Conservation (phyloP, 371 early-diverging fungal genomes). For the Funneliformis caledonium region DNA sequence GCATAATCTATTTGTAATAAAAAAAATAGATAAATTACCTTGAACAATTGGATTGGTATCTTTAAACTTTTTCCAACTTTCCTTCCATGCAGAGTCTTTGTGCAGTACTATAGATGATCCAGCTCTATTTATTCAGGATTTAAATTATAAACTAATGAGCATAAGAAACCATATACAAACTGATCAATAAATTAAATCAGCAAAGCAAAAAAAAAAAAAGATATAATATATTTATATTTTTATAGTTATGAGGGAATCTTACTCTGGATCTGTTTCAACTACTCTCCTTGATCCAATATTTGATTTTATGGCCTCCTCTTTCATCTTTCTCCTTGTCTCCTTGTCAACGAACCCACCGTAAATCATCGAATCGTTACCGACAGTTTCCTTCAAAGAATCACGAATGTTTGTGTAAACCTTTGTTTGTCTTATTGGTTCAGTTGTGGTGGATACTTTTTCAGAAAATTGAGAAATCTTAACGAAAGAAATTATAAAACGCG, state of each 20-base stretch:
- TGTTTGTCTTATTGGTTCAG: conserved; percentile 79
- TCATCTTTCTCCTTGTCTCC: conserved; percentile 69
- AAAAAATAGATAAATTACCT: conserved; percentile 46
- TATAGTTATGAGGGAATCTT: conserved; percentile 16
- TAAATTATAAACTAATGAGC: conserved; percentile 33
- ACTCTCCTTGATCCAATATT: background rate
- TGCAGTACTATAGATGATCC: conserved; percentile 88
- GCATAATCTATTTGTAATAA: conserved; percentile 11
- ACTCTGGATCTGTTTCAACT: conserved; percentile 49
- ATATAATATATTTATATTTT: background rate
- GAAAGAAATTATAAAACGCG: background rate
- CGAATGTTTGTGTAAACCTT: conserved; percentile 74
- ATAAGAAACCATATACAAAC: background rate
- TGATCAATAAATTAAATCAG: background rate
- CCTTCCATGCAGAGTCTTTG: conserved; percentile 90
- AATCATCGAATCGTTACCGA: conserved; percentile 74
- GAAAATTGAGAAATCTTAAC: conserved; percentile 46
- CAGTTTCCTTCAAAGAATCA: conserved; percentile 70
- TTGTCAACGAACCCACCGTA: conserved; percentile 82
- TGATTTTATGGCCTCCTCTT: conserved; percentile 58
- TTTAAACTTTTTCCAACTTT: conserved; percentile 92
- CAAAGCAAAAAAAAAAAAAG: background rate
- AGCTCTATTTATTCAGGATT: conserved; percentile 61
- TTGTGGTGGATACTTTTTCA: conserved; percentile 60
- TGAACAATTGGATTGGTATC: conserved; percentile 88